Percentiles rank a stretch among this genome's conserved stretches.
phyloP scores from a whole-genome alignment of 306 rosid species.

The Potentilla sterilis region DNA sequence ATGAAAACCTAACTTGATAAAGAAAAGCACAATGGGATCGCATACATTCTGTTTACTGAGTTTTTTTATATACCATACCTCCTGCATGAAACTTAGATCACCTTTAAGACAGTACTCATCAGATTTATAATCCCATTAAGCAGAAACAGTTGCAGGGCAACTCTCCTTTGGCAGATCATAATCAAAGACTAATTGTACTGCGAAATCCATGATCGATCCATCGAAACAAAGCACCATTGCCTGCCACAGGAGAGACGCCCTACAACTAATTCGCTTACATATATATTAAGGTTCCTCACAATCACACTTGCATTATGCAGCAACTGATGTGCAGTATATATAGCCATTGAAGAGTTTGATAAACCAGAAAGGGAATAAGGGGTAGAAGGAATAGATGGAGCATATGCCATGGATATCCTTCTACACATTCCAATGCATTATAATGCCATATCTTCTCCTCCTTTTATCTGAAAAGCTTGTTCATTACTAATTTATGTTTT shows the following conservation, averaged over 20 bases:
- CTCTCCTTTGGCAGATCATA: conserved; percentile 82
- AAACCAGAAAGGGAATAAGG: background rate
- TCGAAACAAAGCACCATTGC: background rate
- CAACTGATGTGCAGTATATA: background rate
- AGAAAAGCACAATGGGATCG: background rate
- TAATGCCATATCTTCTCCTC: background rate
- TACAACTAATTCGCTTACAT: conserved; percentile 45
- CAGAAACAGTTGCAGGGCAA: conserved; percentile 68
- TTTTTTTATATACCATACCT: background rate
- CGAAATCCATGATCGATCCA: background rate
- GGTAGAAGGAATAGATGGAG: conserved; percentile 9
- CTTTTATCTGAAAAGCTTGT: conserved; percentile 22
- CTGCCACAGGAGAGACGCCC: conserved; percentile 78
- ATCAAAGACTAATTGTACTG: too few relatives aligned
- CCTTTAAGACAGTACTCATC: background rate
- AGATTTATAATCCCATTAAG: conserved; percentile 28
- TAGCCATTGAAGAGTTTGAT: background rate
- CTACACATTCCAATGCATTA: conserved; percentile 29
- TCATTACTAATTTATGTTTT: background rate
- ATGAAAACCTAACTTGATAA: background rate
- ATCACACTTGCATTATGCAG: background rate
- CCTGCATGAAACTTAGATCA: background rate
- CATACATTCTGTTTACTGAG: background rate
- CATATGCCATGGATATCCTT: conserved; percentile 65
- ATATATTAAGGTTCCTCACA: background rate